Evolutionary conservation across 2,329 filamentous ascomycete genomes (phyloP).

Genomic region (Trichophyton mentagrophytes): DNA sequence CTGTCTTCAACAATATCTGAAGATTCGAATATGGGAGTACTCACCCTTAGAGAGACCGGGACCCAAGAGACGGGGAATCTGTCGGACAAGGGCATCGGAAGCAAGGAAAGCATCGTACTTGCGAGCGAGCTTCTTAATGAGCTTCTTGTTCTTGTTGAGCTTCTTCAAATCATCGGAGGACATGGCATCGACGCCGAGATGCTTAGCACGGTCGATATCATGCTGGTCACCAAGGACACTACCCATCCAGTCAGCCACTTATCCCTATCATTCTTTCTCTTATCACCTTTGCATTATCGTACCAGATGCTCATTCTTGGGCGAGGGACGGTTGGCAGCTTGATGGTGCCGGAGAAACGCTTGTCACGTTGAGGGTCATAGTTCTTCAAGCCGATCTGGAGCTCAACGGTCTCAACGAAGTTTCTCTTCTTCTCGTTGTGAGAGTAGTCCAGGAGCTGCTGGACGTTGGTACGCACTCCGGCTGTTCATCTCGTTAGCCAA

Average conservation of each 20-base stretch:
- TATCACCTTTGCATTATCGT: slow-evolving; percentile 20
- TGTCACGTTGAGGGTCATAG: slow-evolving; percentile 99
- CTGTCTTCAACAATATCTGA: slow-evolving; percentile 6
- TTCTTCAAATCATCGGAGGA: slow-evolving; percentile 98
- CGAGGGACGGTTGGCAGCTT: slow-evolving; percentile 84
- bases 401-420: slow-evolving; percentile 85
- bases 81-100: slow-evolving; percentile 96
- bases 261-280: background rate
- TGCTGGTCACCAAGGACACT: slow-evolving; percentile 85
- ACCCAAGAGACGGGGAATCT: slow-evolving; percentile 98
- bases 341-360: slow-evolving; percentile 99
- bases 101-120: slow-evolving; percentile 99
- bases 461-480: slow-evolving; percentile 93
- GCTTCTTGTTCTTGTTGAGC: slow-evolving; percentile 99
- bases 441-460: slow-evolving; percentile 91
- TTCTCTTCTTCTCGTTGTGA: slow-evolving; percentile 88
- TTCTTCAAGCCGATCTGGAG: slow-evolving; percentile 90
- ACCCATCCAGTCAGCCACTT: slow-evolving; percentile 7
- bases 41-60: slow-evolving; percentile 93
- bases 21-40: slow-evolving; percentile 18
- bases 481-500: slow-evolving; percentile 28
- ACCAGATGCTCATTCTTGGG: slow-evolving; percentile 80
- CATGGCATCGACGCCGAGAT: slow-evolving; percentile 97
- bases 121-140: slow-evolving; percentile 99
- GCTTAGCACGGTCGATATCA: slow-evolving; percentile 99